Evolutionary conservation across 139 green algal species (phyloP), one percentile per base, ranked within the genome.

Genomic region (Pseudopediastrum boryanum): DNA sequence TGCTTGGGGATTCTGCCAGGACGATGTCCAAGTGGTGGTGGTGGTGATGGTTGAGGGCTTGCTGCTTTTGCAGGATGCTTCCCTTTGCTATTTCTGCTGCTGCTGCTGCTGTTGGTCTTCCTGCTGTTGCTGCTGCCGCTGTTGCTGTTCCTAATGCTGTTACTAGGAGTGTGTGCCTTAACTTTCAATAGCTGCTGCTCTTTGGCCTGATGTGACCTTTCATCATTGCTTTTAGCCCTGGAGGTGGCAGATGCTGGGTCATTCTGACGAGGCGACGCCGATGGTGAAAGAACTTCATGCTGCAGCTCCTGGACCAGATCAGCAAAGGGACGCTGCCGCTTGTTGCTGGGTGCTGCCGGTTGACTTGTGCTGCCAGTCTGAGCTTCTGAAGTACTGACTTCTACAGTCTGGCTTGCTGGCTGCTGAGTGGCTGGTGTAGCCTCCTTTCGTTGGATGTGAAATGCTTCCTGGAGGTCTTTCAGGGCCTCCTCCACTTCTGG

Each of bases 21-120:
- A 66, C 29, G 33, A 56, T 13, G 85, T 91, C 9, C 90, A 91
- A 65, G 66, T 91, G 56, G 87, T 91, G 39, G 87, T n/a, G 87
- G 0, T 29, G 82, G 31, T n/a, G 75, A 71, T 92, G 87, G 58
- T 84, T 78, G 7, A 62, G 61, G 19, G 71, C 80, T 2, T 66
- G 69, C 33, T n/a, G n/a, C n/a, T 71, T 50, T 50, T 71, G 35
- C 48, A 21, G 48, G 48, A 21, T 16, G 48, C n/a, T 39, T 51
- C 71, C 54, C 36, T 3, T 29, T 62, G 36, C 33, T 75, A 39
- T 27, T 69, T 2, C 38, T 42, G 35, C 13, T 51, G 44, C 10
- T 33, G 7, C 10, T 31, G n/a, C n/a, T 33, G 21, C 38, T 70
- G 68, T 33, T 67, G 70, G n/a, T 61, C 23, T 43, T 54, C 2